Evolutionary conservation across 2,329 filamentous ascomycete genomes (phyloP).

Genomic region (Lasiodiplodia theobromae): DNA sequence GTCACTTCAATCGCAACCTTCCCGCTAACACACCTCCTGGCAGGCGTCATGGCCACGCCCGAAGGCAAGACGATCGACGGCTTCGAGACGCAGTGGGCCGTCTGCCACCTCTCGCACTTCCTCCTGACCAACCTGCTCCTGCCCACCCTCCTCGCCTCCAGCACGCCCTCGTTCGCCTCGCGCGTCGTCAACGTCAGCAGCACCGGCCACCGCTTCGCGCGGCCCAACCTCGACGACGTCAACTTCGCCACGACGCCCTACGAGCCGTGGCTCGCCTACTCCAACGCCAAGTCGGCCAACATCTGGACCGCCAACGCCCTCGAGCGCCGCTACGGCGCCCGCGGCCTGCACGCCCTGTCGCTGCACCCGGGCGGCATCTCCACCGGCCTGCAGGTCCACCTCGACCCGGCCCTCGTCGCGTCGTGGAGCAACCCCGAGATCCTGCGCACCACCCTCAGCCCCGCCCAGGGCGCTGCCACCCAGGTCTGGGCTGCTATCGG

Average conservation of each 20-base stretch:
- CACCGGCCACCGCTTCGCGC: conserved; percentile 35
- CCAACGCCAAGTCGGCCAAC: conserved; percentile 37
- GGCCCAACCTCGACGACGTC: conserved; percentile 50
- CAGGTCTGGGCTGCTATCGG: conserved; percentile 49
- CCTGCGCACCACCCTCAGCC: conserved; percentile 36
- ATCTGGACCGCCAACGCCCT: conserved; percentile 37
- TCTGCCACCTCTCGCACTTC: conserved; percentile 55
- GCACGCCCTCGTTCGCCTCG: conserved; percentile 36
- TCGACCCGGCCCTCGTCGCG: conserved; percentile 57
- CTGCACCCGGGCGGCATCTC: conserved; percentile 42
- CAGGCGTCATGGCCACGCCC: conserved; percentile 41
- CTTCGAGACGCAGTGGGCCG: conserved; percentile 55
- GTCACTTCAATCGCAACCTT: not conserved
- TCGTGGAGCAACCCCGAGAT: conserved; percentile 55
- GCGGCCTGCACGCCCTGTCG: conserved; percentile 37
- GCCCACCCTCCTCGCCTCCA: conserved; percentile 44
- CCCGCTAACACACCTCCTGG: not conserved
- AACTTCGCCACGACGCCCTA: conserved; percentile 48
- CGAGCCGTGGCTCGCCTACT: conserved; percentile 39
- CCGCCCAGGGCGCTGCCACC: conserved; percentile 47
- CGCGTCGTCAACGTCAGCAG: conserved; percentile 41
- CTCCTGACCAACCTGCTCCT: conserved; percentile 54
- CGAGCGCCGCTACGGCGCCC: conserved; percentile 15
- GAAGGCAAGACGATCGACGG: conserved; percentile 46
- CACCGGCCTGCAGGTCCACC: conserved; percentile 51